Conservation (phyloP, 208 protist genomes). For the Leishmania mexicana region DNA sequence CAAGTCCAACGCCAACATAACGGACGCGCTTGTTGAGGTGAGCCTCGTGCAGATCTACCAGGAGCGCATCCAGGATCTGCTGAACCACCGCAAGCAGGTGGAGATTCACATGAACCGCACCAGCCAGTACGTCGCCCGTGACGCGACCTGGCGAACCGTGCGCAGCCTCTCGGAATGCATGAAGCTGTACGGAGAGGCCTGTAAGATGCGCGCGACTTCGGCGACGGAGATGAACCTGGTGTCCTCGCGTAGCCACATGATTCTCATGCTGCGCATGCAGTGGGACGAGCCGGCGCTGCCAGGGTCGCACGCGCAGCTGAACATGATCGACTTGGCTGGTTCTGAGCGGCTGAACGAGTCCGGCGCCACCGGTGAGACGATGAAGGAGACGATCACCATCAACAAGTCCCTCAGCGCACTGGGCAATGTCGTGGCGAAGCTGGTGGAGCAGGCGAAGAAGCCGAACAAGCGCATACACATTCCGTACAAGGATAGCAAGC, state of each 20-base stretch:
- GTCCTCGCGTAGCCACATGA: conserved; percentile 91
- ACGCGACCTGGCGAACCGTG: conserved; percentile 79
- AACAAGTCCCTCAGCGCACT: conserved; percentile 95
- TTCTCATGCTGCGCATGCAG: conserved; percentile 89
- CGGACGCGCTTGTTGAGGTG: conserved; percentile 69
- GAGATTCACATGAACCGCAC: conserved; percentile 91
- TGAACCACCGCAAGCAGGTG: conserved; percentile 78
- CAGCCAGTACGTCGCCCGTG: conserved; percentile 86
- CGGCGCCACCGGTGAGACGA: conserved; percentile 78
- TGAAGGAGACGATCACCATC: conserved; percentile 94
- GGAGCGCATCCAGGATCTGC: conserved; percentile 87
- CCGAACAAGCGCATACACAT: conserved; percentile 83
- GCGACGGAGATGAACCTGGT: conserved; percentile 93
- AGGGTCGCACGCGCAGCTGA: conserved; percentile 87
- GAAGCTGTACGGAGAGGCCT: conserved; percentile 75
- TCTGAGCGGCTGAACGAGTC: conserved; percentile 89
- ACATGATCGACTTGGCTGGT: conserved; percentile 95
- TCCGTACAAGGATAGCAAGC: conserved; percentile 94
- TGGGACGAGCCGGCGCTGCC: conserved; percentile 90
- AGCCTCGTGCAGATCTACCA: conserved; percentile 92
- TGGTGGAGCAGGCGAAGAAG: conserved; percentile 88
- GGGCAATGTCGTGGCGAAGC: conserved; percentile 91
- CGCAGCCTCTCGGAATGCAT: conserved; percentile 74
- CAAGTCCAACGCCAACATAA: conserved; percentile 66
- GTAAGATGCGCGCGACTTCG: conserved; percentile 71